Conservation (phyloP, 2,329 filamentous ascomycete species). For the Westerdykella sp. region DNA sequence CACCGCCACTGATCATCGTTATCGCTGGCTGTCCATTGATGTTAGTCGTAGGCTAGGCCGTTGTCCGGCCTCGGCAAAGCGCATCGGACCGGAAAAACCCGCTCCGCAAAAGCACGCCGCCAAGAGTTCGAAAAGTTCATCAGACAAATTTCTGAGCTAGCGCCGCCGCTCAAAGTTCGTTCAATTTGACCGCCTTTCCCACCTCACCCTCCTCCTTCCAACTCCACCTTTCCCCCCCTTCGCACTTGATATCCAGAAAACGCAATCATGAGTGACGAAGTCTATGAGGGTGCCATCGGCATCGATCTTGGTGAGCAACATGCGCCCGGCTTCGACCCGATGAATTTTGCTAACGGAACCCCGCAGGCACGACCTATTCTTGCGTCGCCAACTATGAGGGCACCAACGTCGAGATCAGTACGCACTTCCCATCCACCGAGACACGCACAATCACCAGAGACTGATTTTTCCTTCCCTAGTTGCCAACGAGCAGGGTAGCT, state of each 20-base stretch:
- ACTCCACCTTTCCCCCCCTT: constrained; percentile 22
- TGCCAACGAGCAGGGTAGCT: constrained; percentile 99
- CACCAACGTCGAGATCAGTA: constrained; percentile 98
- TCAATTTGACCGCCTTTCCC: constrained; percentile 18
- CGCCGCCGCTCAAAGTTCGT: not conserved
- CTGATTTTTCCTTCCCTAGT: constrained; percentile 45
- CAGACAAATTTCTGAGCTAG: not conserved
- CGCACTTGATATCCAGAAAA: constrained; percentile 26
- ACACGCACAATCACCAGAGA: constrained; percentile 4
- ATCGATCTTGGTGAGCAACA: constrained; percentile 87
- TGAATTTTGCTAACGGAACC: constrained; percentile 25
- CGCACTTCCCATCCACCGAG: constrained; percentile 30
- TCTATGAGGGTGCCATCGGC: constrained; percentile 99
- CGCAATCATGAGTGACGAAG: constrained; percentile 85
- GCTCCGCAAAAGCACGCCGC: not conserved
- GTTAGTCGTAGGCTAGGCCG: no score
- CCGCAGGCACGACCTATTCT: constrained; percentile 93
- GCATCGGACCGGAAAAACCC: not conserved
- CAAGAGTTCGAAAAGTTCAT: not conserved
- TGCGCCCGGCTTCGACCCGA: constrained; percentile 7
- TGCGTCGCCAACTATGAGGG: constrained; percentile 99
- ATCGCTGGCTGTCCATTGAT: no score
- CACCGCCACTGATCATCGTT: no score
- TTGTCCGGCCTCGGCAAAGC: not conserved
- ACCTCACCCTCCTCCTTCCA: constrained; percentile 18